Base-by-base conservation (phyloP, 495 filamentous ascomycete genomes). In the Rusavskia elegans region DNA sequence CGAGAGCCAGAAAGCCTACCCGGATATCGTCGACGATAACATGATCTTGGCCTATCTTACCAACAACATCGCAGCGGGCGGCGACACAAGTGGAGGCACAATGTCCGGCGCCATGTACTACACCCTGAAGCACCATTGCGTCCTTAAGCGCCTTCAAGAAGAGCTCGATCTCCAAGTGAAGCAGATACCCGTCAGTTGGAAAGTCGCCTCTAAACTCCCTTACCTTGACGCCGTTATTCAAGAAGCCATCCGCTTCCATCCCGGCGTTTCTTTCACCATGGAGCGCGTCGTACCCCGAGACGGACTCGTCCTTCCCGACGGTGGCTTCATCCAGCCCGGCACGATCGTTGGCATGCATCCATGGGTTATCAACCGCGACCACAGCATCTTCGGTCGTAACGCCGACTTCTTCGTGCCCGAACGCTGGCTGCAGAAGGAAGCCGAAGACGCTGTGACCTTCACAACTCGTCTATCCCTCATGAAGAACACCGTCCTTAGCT, bases 361-460 rank as follows among this genome's bases (percentile, higher is more conserved):
- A 8, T 58, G 48, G 46, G 73, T 78, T 1, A 59, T 83, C 27
- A 78, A 83, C 51, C 65, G 68, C 8, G 69, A 79, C 41, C 54
- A 65, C 2, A 68, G 70, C 0, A 64, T 82, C 0, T 82, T 79
- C 51, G 78, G 80, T 8, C 50, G 48, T 7, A 71, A 78, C 52
- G 72, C 75, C 3, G 70, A 75, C 11, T 48, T 49, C 0, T 85
- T 73, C 62, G 54, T 67, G 1, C 80, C 80, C 0, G 69, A 76
- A 13, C 61, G 81, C 37, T 84, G 79, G 81, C 58, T 80, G 11
- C 67, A 71, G 23, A 65, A 60, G 10, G 51, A 55, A 10, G 59
- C 56, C n/a, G 66, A 66, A 48, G 64, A 57, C 54, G 53, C 55
- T 1, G 59, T 59, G 25, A 48, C 29, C 17, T 63, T 41, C 29